Evolutionary conservation across 2,329 filamentous ascomycete genomes (phyloP), one percentile per base, ranked within the genome.

Genomic region (Scytalidium lignicola): DNA sequence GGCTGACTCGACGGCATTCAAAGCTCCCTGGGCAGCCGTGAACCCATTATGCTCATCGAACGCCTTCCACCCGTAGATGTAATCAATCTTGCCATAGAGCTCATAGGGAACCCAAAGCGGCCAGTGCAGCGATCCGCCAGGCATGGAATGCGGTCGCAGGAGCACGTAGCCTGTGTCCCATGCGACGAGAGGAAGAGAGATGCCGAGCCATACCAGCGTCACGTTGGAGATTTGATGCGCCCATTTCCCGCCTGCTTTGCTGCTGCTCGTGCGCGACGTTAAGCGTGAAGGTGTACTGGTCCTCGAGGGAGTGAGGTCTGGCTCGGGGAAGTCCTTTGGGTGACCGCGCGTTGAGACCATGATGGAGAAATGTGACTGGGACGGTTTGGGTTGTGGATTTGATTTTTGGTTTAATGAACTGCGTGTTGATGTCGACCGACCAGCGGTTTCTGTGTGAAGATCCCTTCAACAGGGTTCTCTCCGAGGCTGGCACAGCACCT

Each of bases 131-230:
- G 65, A 70, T 3, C 83, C 82, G 23, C 83, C 83, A 0, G 80
- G 78, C 82, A 88, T 86, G 47, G 74, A 82, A 63, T 83, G 74
- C 13, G 85, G 85, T 43, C 85, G 82, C 32, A 85, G 67, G 44
- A 87, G 65, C 12, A 86, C 75, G 64, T 86, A 88, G 26, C 73
- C 68, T 2, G 74, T 72, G 60, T 87, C 85, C 85, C 82, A 87
- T 6, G 78, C 59, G n/a, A 87, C 82, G 12, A 86, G 68, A 1
- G 82, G 83, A 1, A 85, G 66, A n/a, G 80, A 83, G 51, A 85
- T 56, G 15, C 72, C 58, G 12, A 87, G 74, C 83, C 83, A 87
- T 41, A 79, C 58, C 17, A 83, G 70, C 13, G 80, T 73, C 12
- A 82, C 62, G 46, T 75, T 75, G 12, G 78, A 78, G 2, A 81